Evolutionary conservation across 108 stramenopile genomes (phyloP).

Genomic region (Aurantiochytrium sp.): DNA sequence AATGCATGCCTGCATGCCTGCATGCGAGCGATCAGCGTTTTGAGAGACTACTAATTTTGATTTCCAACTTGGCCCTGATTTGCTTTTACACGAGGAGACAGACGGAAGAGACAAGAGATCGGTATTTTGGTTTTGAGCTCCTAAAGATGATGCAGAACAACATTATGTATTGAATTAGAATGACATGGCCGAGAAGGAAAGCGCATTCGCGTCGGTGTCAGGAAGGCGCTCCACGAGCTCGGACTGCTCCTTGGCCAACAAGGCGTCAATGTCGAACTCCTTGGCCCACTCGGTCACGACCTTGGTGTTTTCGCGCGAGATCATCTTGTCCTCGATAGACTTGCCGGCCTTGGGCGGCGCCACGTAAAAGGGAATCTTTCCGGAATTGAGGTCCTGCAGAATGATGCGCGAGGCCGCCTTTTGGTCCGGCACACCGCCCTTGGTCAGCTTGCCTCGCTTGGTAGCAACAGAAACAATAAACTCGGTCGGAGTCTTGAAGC

Average conservation of each 20-base stretch:
- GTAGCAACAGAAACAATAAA: slow-evolving; percentile 91
- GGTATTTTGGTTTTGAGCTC: background rate
- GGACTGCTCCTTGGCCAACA: slow-evolving; percentile 9
- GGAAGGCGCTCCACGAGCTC: background rate
- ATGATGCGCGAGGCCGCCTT: slow-evolving; percentile 77
- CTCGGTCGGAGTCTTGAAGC: slow-evolving; percentile 71
- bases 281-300: slow-evolving; percentile 1
- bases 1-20: too few relatives aligned
- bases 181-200: background rate
- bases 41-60: too few relatives aligned
- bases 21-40: too few relatives aligned
- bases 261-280: background rate
- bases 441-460: slow-evolving; percentile 74
- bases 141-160: background rate
- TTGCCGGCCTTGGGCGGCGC: slow-evolving; percentile 50
- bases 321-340: background rate
- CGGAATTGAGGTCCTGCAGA: slow-evolving; percentile 91
- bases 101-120: too few relatives aligned
- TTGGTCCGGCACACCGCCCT: slow-evolving; percentile 92
- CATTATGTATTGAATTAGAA: background rate
- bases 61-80: too few relatives aligned
- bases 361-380: slow-evolving; percentile 85
- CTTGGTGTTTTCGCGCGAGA: background rate
- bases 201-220: background rate
- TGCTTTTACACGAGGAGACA: too few relatives aligned